Conservation (phyloP, 78 protist species). For the Trichosphaerium sp. region DNA sequence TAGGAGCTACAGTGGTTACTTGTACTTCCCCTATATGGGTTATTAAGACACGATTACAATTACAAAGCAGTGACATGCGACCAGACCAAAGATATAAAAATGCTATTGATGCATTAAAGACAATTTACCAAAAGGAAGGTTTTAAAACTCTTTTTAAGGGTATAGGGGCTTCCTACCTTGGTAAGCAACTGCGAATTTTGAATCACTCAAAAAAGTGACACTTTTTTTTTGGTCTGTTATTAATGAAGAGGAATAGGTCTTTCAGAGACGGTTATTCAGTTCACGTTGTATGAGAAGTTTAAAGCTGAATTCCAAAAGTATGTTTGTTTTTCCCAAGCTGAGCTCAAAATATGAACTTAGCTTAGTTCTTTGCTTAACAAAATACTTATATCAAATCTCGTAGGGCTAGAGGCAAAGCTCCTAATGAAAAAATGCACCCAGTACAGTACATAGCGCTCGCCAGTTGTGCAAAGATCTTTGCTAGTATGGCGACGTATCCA, state of each 20-base stretch:
- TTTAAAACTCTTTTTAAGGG: conserved; percentile 46
- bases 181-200: conserved; percentile 12
- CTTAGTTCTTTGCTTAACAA: background rate
- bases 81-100: conserved; percentile 5
- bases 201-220: too few species aligned
- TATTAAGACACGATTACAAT: conserved; percentile 41
- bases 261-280: conserved; percentile 50
- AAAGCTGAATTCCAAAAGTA: conserved; percentile 4
- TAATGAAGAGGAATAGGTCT: conserved; percentile 7
- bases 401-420: conserved; percentile 10
- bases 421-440: background rate
- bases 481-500: conserved; percentile 49
- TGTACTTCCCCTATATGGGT: conserved; percentile 35
- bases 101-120: conserved; percentile 18
- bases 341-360: background rate
- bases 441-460: conserved; percentile 40
- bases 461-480: conserved; percentile 32
- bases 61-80: background rate
- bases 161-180: conserved; percentile 34
- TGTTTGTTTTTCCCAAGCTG: background rate
- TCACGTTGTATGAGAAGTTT: conserved; percentile 42
- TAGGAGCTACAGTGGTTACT: conserved; percentile 31
- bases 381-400: background rate
- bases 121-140: conserved; percentile 35
- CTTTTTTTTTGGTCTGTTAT: too few species aligned